phyloP scores from a whole-genome alignment of 2,329 filamentous ascomycete genomes.

The Aspergillus bombycis region DNA sequence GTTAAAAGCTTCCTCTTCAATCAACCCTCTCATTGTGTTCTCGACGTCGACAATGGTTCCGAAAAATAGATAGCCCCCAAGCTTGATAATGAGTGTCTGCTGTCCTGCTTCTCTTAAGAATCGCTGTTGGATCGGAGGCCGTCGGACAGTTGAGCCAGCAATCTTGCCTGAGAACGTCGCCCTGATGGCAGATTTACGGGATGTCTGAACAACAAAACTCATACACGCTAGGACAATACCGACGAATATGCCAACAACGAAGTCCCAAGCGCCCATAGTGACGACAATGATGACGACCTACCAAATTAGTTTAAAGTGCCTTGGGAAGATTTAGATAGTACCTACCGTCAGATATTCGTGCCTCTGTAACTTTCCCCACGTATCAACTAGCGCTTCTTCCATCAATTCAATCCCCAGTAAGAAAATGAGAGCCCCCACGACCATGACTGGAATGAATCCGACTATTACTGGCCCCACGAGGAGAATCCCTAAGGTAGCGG shows the following conservation, averaged over 20 bases:
- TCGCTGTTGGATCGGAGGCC: constrained; percentile 84
- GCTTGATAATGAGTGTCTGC: constrained; percentile 88
- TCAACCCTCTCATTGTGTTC: constrained; percentile 77
- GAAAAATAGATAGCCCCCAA: constrained; percentile 96
- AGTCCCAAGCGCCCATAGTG: constrained; percentile 96
- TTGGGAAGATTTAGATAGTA: constrained; percentile 4
- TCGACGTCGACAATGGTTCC: constrained; percentile 96
- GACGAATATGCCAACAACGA: constrained; percentile 89
- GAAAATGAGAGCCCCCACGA: constrained; percentile 94
- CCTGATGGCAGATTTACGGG: constrained; percentile 83
- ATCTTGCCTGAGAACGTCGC: constrained; percentile 88
- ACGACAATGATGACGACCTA: constrained; percentile 83
- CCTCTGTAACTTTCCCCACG: constrained; percentile 81
- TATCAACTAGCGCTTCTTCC: constrained; percentile 83
- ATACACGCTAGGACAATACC: constrained; percentile 91
- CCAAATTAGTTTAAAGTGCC: constrained; percentile 9
- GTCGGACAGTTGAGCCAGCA: constrained; percentile 87
- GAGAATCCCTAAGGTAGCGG: constrained; percentile 79
- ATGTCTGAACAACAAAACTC: constrained; percentile 88
- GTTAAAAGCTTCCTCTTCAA: constrained; percentile 80
- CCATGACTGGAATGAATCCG: constrained; percentile 93
- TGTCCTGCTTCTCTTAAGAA: constrained; percentile 83
- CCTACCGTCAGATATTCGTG: constrained; percentile 85
- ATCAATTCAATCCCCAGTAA: constrained; percentile 91
- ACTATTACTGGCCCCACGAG: constrained; percentile 84